Conservation (phyloP, 805 yeast species). For the Candida quercuum region DNA sequence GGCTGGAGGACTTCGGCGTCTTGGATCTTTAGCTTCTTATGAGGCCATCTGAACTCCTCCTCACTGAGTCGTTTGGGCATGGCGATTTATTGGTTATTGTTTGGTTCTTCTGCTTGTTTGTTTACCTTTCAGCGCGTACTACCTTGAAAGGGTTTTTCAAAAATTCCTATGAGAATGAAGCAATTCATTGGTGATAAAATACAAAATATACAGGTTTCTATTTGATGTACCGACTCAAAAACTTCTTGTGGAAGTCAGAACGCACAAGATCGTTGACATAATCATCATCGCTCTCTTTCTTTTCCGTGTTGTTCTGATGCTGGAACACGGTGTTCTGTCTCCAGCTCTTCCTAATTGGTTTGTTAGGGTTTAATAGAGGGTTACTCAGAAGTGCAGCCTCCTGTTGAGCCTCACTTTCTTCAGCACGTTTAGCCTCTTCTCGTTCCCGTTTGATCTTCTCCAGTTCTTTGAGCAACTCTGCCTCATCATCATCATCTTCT, state of each 20-base stretch:
- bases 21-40: too few relatives aligned
- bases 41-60: too few relatives aligned
- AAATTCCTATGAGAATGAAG: too few relatives aligned
- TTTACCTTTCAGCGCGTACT: too few relatives aligned
- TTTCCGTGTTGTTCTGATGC: slow-evolving; percentile 17
- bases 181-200: too few relatives aligned
- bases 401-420: slow-evolving; percentile 22
- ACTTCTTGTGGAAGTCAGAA: slow-evolving; percentile 18
- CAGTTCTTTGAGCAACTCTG: slow-evolving; percentile 37
- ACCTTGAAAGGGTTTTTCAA: too few relatives aligned
- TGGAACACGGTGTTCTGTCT: slow-evolving; percentile 28
- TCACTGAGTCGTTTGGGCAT: too few relatives aligned
- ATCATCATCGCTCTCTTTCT: slow-evolving; percentile 22
- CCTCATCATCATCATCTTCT: slow-evolving; percentile 37
- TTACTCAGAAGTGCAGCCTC: slow-evolving; percentile 21
- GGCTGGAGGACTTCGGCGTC: background rate
- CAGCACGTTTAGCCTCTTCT: slow-evolving; percentile 20
- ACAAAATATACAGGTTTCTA: slow-evolving; percentile 3
- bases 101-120: too few relatives aligned
- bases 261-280: slow-evolving; percentile 27
- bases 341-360: slow-evolving; percentile 25
- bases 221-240: slow-evolving; percentile 18
- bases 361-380: slow-evolving; percentile 20
- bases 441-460: slow-evolving; percentile 33
- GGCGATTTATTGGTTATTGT: too few relatives aligned